These are phyloP conservation scores for Alternaria sp. DNA, from an alignment of 2,329 filamentous ascomycete species.

Conservation along the genomic window DNA sequence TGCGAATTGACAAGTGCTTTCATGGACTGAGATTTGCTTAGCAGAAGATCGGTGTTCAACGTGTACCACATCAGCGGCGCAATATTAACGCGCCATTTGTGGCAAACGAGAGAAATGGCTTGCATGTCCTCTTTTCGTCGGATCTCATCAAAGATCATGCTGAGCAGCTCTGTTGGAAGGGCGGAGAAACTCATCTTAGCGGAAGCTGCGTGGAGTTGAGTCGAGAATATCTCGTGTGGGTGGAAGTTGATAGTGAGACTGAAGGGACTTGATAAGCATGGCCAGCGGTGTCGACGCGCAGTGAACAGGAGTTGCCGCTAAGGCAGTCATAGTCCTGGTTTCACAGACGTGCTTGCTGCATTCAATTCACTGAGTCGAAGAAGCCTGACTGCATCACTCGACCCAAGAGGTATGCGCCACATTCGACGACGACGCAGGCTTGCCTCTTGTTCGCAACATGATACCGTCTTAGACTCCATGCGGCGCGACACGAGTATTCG, in stretches of 20 bases:
- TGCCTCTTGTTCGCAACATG: neutral
- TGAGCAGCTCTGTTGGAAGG: neutral
- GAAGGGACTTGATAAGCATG: neutral
- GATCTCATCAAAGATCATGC: neutral
- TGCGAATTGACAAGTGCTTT: neutral
- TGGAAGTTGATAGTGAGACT: neutral
- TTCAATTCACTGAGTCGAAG: neutral
- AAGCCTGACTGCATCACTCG: neutral
- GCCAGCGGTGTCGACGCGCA: neutral
- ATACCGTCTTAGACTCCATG: neutral
- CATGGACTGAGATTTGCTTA: neutral
- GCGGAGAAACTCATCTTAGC: neutral
- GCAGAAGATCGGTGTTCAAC: neutral
- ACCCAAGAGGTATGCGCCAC: neutral
- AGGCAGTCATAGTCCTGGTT: neutral
- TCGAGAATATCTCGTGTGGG: neutral
- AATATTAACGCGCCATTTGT: neutral
- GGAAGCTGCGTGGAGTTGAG: neutral
- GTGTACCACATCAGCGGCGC: neutral
- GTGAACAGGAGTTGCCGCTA: neutral
- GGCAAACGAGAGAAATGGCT: neutral
- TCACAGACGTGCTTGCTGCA: neutral
- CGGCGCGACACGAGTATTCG: neutral
- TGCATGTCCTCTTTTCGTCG: neutral
- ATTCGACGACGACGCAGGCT: neutral